These are phyloP conservation scores for Erythrobasidium hasegawianum DNA, from an alignment of 1,284 basidiomycete species.

Conservation along the genomic window DNA sequence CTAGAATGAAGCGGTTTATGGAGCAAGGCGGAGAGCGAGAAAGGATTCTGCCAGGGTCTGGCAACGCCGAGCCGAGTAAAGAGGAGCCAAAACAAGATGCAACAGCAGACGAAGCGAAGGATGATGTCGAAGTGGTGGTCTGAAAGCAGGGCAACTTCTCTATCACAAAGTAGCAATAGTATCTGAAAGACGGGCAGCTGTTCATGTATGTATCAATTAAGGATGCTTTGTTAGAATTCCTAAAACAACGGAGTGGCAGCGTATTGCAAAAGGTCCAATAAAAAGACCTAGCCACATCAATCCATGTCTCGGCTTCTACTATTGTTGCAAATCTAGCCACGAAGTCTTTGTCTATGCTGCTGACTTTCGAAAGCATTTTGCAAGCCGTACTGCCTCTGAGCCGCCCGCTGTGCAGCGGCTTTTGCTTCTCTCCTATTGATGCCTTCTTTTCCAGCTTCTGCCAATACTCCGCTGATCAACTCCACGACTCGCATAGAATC, in stretches of 20 bases:
- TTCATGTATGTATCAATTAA: too few species aligned
- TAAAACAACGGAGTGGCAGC: too few species aligned
- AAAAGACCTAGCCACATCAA: too few species aligned
- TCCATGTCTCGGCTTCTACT: background rate
- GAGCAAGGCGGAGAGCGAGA: constrained; percentile 14
- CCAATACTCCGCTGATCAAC: constrained; percentile 82
- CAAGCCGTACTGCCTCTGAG: background rate
- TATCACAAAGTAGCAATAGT: too few species aligned
- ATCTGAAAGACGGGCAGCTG: too few species aligned
- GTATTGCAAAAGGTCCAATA: too few species aligned
- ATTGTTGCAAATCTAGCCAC: background rate
- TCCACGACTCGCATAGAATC: constrained; percentile 87
- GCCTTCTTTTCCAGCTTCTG: constrained; percentile 85
- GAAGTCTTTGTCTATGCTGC: too few species aligned
- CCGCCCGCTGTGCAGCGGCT: background rate
- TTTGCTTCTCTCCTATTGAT: constrained; percentile 19
- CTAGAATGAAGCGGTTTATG: constrained; percentile 40
- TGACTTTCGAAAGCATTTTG: background rate
- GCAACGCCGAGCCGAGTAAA: background rate
- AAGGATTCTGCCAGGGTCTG: constrained; percentile 36
- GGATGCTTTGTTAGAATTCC: too few species aligned
- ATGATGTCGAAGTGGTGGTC: constrained; percentile 2
- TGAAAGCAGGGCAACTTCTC: background rate
- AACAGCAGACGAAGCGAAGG: background rate
- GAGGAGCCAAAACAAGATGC: background rate